phyloP scores from a whole-genome alignment of 768 basidiomycete genomes.

The Arthromyces matolae region DNA sequence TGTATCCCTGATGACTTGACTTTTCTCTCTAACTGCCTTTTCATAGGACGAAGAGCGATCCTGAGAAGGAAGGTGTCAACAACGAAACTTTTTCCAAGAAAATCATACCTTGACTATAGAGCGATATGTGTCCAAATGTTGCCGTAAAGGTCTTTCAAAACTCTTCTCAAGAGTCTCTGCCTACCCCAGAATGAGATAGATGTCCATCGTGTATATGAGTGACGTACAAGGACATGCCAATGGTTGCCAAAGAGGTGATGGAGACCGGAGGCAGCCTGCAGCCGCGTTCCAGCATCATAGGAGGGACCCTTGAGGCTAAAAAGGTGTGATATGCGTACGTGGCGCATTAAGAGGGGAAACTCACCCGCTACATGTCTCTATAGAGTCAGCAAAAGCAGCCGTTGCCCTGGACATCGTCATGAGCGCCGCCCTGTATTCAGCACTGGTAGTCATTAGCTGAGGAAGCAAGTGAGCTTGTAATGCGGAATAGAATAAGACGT shows the following conservation, averaged over 20 bases:
- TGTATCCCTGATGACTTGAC: constrained; percentile 77
- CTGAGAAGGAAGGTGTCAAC: constrained; percentile 32
- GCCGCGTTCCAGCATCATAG: constrained; percentile 75
- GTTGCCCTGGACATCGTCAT: constrained; percentile 79
- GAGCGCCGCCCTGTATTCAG: constrained; percentile 78
- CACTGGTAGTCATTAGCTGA: constrained; percentile 73
- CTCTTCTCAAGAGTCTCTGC: constrained; percentile 82
- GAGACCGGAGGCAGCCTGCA: constrained; percentile 84
- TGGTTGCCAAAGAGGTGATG: constrained; percentile 92
- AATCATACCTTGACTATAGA: constrained; percentile 58
- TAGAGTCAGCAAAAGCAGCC: constrained; percentile 80
- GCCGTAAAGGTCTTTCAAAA: constrained; percentile 86
- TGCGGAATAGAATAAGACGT: not conserved
- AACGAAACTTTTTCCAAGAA: not conserved
- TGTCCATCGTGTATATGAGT: constrained; percentile 1
- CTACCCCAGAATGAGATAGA: constrained; percentile 33
- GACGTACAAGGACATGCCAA: constrained; percentile 82
- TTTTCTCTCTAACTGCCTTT: constrained; percentile 76
- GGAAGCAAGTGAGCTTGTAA: not conserved
- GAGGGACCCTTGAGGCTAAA: constrained; percentile 71
- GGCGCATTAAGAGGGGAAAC: constrained; percentile 28
- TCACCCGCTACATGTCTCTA: constrained; percentile 81
- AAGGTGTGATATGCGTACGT: too few relatives aligned
- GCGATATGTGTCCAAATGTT: constrained; percentile 79
- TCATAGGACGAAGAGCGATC: constrained; percentile 87